Conservation (phyloP, 23 red algal species). For the Gracilariopsis chorda region DNA sequence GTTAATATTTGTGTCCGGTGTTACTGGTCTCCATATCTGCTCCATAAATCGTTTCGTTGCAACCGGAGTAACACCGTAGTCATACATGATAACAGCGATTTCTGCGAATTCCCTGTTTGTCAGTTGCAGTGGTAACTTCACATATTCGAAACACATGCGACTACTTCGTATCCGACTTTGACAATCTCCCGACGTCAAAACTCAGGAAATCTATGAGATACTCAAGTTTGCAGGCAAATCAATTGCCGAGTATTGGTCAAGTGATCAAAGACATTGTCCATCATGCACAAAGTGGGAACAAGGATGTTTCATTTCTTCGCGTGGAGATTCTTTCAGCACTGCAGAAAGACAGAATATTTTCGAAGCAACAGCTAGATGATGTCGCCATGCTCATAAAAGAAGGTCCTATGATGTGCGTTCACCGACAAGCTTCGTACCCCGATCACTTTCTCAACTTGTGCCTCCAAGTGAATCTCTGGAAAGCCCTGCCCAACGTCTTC, state of each 20-base stretch:
- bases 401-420: neutral
- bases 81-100: constrained; percentile 67
- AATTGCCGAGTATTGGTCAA: neutral
- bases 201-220: neutral
- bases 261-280: constrained; percentile 9
- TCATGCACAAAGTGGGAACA: neutral
- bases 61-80: constrained; percentile 57
- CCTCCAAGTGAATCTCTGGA: neutral
- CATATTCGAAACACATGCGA: constrained; percentile 52
- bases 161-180: neutral
- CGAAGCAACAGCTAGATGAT: constrained; percentile 4
- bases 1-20: constrained; percentile 53
- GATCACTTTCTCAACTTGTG: constrained; percentile 15
- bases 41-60: constrained; percentile 75
- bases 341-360: constrained; percentile 29
- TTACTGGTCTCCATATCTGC: constrained; percentile 56
- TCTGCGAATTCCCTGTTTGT: constrained; percentile 39
- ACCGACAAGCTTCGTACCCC: neutral
- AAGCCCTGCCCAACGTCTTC: constrained; percentile 7
- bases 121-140: constrained; percentile 58
- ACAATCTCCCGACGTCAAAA: neutral
- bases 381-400: constrained; percentile 13
- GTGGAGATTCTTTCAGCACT: constrained; percentile 40
- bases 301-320: constrained; percentile 33
- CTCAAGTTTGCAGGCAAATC: neutral